Base-by-base conservation (phyloP, 192 early-diverging fungal species). In the Backusella luteola region DNA sequence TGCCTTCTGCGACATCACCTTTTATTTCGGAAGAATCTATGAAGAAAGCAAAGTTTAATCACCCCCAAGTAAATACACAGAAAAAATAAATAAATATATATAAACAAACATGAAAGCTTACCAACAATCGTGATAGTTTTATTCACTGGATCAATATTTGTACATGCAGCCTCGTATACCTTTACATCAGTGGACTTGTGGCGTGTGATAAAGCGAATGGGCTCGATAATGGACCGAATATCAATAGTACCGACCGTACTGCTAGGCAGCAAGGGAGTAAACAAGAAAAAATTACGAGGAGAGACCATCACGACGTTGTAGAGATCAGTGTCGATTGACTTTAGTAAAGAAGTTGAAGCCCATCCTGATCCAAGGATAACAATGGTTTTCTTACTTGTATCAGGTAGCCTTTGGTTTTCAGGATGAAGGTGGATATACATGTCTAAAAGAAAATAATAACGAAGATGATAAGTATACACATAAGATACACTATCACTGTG, bases 81-180 rank as follows among this genome's bases (percentile, higher is more conserved):
- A 67, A 11, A 34, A 23, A 39, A 56, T 29, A 70, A 66, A 21
- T 29, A 15, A 0, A 39, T 3, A 38, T 41, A 38, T 41, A 36
- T 35, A 67, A 71, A 14, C 11, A 14, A 32, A 34, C 15, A 36
- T 11, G 8, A 23, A 42, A 21, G 76, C 76, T 71, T 81, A 86
- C 93, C 93, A 83, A 89, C 84, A 71, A 98, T 87, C 21, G 87
- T 90, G 70, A 98, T 87, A n/a, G 84, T 85, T 85, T 96, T 95
- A 53, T 86, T 87, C 26, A 88, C 89, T 7, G 90, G 90, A 70
- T 98, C 94, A 75, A 98, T 95, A n/a, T 93, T 87, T 6, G 89
- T 95, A 88, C 95, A 96, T 74, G 91, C 93, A 75, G 93, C 95
- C 82, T 98, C 97, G 73, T 93, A 91, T 76, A 97, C 95, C 84